phyloP scores from a whole-genome alignment of 1,284 basidiomycete genomes.

The Rhizoctonia solani region DNA sequence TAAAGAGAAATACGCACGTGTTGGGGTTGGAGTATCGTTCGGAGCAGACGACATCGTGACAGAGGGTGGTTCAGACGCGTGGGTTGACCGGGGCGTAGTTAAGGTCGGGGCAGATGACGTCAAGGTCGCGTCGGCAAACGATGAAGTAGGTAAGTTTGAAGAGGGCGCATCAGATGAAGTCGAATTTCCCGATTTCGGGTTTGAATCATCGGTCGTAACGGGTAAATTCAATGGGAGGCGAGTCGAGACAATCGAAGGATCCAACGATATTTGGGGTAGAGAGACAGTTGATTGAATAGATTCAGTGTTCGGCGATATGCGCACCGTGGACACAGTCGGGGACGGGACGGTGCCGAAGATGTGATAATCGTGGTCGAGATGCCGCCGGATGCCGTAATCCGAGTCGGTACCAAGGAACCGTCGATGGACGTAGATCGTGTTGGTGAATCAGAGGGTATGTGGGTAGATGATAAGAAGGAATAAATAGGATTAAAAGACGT shows the following conservation, averaged over 20 bases:
- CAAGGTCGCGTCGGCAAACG: slow-evolving; percentile 39
- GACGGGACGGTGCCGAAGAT: slow-evolving; percentile 34
- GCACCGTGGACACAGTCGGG: slow-evolving; percentile 24
- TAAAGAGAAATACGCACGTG: slow-evolving; percentile 15
- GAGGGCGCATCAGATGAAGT: slow-evolving; percentile 40
- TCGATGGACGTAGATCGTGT: slow-evolving; percentile 39
- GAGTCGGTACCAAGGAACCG: slow-evolving; percentile 24
- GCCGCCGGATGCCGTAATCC: slow-evolving; percentile 24
- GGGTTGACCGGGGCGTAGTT: not conserved
- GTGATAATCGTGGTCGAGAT: slow-evolving; percentile 31
- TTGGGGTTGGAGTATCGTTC: slow-evolving; percentile 1
- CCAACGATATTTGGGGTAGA: slow-evolving; percentile 37
- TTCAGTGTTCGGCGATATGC: no score
- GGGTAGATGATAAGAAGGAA: not conserved
- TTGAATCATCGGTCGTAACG: no score
- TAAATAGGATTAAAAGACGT: not conserved
- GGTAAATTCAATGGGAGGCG: no score
- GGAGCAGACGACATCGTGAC: slow-evolving; percentile 9
- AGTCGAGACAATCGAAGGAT: slow-evolving; percentile 40
- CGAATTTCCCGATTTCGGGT: no score
- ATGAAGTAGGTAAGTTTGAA: slow-evolving; percentile 35
- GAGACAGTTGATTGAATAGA: slow-evolving; percentile 34
- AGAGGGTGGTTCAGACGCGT: not conserved
- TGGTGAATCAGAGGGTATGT: not conserved
- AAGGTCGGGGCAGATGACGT: slow-evolving; percentile 13